Evolutionary conservation across 2,329 filamentous ascomycete species (phyloP).

Genomic region (Calonectria crousiana): DNA sequence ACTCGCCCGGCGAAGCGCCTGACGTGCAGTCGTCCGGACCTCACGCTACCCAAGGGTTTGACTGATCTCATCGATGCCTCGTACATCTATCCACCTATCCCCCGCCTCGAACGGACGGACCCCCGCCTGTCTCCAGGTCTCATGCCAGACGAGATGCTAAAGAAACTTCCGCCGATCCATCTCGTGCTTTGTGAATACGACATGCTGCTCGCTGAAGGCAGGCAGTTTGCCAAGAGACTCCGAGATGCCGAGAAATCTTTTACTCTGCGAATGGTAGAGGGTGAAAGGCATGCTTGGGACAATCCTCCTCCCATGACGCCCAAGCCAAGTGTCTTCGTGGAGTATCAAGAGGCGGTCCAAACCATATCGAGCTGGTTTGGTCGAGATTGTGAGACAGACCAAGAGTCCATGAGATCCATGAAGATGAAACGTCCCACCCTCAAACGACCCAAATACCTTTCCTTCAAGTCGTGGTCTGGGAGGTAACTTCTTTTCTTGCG

Average conservation of each 20-base stretch:
- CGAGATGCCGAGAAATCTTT: conserved; percentile 48
- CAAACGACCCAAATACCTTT: conserved; percentile 47
- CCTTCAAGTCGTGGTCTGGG: conserved; percentile 49
- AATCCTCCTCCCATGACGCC: conserved; percentile 59
- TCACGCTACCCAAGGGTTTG: conserved; percentile 67
- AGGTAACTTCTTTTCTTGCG: conserved; percentile 33
- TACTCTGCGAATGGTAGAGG: conserved; percentile 57
- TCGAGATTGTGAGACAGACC: conserved; percentile 52
- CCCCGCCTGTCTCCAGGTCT: conserved; percentile 70
- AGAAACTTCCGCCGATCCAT: conserved; percentile 65
- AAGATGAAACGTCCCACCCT: conserved; percentile 48
- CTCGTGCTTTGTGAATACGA: conserved; percentile 74
- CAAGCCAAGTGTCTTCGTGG: conserved; percentile 58
- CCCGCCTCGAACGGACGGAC: conserved; percentile 59
- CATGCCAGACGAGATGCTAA: conserved; percentile 65
- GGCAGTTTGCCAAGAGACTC: conserved; percentile 72
- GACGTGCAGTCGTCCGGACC: conserved; percentile 66
- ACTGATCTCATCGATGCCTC: conserved; percentile 74
- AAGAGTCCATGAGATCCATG: conserved; percentile 51
- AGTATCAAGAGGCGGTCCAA: conserved; percentile 59
- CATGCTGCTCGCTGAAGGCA: conserved; percentile 72
- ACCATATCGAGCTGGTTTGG: conserved; percentile 57
- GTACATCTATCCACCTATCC: conserved; percentile 67
- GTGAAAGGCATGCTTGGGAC: conserved; percentile 63
- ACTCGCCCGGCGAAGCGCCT: conserved; percentile 67